A percentile compares a stretch with the other conserved stretches of the same genome.
phyloP scores from a whole-genome alignment of 176 grass and related monocot genomes.

The Oryza australiensis region DNA sequence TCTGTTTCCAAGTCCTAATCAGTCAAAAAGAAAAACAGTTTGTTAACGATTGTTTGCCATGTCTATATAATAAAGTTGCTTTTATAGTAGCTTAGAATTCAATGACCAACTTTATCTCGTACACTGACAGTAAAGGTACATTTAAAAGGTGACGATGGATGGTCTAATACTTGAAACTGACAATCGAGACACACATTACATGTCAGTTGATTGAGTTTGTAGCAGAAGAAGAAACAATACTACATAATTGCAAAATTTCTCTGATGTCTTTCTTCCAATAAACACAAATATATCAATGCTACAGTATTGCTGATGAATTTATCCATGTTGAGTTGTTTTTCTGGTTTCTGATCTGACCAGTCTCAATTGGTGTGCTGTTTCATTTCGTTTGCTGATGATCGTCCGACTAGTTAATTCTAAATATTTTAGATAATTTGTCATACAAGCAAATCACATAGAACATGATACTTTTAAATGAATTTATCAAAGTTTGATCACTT shows the following conservation, averaged over 20 bases:
- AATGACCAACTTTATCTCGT: not conserved
- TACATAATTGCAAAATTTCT: slow-evolving; percentile 10
- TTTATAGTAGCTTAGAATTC: not conserved
- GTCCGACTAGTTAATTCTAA: not conserved
- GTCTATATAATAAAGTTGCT: slow-evolving; percentile 8
- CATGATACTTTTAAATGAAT: slow-evolving; percentile 9
- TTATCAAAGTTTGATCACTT: not conserved
- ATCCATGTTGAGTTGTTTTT: not conserved
- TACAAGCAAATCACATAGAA: not conserved
- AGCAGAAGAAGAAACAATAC: slow-evolving; percentile 6
- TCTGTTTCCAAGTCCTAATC: not conserved
- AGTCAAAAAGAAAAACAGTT: not conserved
- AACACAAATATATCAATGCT: slow-evolving; percentile 1
- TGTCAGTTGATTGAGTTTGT: not conserved
- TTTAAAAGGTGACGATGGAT: not conserved
- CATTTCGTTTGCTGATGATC: not conserved
- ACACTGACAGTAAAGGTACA: not conserved
- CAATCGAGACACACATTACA: not conserved
- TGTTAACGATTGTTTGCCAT: slow-evolving; percentile 29
- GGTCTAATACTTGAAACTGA: slow-evolving; percentile 11
- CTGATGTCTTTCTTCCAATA: slow-evolving; percentile 5
- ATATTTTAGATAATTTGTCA: not conserved
- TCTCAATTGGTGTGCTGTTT: not conserved
- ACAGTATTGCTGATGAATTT: slow-evolving; percentile 4
- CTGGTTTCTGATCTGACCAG: not conserved